A percentile compares a stretch with the other conserved stretches of the same genome.
Evolutionary conservation across 805 yeast genomes (phyloP).

Genomic region (Cyberlindnera galapagoensis): DNA sequence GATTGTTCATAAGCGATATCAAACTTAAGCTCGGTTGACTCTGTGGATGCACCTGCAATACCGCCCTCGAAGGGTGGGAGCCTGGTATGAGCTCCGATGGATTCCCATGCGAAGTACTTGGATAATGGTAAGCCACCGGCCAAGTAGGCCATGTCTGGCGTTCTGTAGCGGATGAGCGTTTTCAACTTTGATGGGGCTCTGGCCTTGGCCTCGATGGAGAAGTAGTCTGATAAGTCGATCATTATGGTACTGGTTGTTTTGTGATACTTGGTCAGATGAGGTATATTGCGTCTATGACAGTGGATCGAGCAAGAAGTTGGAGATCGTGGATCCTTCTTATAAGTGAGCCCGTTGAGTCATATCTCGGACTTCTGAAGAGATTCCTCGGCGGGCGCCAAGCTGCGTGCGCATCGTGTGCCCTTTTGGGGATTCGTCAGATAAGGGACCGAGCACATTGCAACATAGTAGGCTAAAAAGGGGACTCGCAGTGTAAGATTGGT

Average conservation of each 20-base stretch:
- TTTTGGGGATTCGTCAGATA: too few relatives aligned
- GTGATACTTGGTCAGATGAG: background rate
- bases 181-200: slow-evolving; percentile 75
- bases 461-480: too few relatives aligned
- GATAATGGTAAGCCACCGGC: slow-evolving; percentile 92
- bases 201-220: slow-evolving; percentile 68
- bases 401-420: too few relatives aligned
- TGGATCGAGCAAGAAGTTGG: background rate
- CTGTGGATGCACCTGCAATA: slow-evolving; percentile 41
- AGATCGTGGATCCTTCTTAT: too few relatives aligned
- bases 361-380: background rate
- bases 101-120: slow-evolving; percentile 83
- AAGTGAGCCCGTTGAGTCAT: too few relatives aligned
- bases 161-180: slow-evolving; percentile 63
- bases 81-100: slow-evolving; percentile 56
- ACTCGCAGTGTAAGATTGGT: too few relatives aligned
- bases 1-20: background rate
- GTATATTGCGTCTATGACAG: background rate
- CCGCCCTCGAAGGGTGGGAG: slow-evolving; percentile 71
- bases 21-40: slow-evolving; percentile 31
- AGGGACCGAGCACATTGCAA: too few relatives aligned
- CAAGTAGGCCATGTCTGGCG: slow-evolving; percentile 70
- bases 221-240: slow-evolving; percentile 56
- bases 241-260: background rate
- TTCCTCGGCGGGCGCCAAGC: too few relatives aligned